phyloP scores from a whole-genome alignment of 176 grass and related monocot species.

The Carex scoparia region DNA sequence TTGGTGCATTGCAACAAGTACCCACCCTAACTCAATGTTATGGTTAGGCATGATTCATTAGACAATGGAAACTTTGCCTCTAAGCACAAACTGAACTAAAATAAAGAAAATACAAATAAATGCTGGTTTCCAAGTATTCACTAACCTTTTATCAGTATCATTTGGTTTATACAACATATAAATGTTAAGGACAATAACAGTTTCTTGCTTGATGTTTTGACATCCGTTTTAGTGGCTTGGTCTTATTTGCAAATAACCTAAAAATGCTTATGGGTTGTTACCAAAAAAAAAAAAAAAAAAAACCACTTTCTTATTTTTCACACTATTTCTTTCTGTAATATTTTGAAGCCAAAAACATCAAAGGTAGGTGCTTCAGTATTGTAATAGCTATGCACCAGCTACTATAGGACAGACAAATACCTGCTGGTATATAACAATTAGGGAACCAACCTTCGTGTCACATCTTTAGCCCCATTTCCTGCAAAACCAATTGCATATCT shows the following conservation, averaged over 20 bases:
- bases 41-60: not conserved
- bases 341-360: not conserved
- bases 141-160: not conserved
- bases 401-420: not conserved
- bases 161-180: not conserved
- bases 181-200: conserved; percentile 1
- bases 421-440: not conserved
- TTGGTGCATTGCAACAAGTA: not conserved
- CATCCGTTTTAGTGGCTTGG: not conserved
- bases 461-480: conserved; percentile 92
- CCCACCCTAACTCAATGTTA: not conserved
- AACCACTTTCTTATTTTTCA: not conserved
- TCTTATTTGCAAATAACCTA: not conserved
- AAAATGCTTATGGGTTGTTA: not conserved
- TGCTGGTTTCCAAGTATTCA: not conserved
- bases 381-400: not conserved
- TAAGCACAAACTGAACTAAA: not conserved
- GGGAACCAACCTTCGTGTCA: conserved; percentile 69
- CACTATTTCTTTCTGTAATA: not conserved
- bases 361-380: not conserved
- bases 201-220: not conserved
- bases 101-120: not conserved
- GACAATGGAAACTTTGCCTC: not conserved
- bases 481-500: conserved; percentile 90
- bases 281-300: not conserved